Evolutionary conservation across 768 basidiomycete species (phyloP), one percentile per base, ranked within the genome.

Genomic region (Rhodosporidiobolus sp.): DNA sequence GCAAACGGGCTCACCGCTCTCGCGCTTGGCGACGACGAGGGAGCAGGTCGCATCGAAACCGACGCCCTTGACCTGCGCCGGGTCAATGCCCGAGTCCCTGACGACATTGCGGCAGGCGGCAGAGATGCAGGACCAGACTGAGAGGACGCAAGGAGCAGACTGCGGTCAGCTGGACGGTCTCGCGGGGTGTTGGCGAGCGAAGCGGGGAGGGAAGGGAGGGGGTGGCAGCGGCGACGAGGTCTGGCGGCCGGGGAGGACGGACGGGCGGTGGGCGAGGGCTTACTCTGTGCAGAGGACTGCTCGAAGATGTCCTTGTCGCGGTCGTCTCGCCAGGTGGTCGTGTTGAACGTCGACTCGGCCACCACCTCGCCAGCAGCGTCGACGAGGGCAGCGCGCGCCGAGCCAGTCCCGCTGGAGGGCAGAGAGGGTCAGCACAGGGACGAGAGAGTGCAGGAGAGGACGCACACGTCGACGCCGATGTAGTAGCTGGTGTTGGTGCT

Each of bases 251-350:
- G 19, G 84, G 86, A 69, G 90, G 84, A 45, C 87, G 86, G n/a
- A 65, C 38, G 38, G 38, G 80, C 82, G 54, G 86, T 85, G 67
- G 92, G 88, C 63, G 86, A 85, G 14, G 82, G 80, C 94, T 92
- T 94, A 82, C 96, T 94, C 78, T 97, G 87, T 32, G 83, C 82
- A 0, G 93, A 92, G 45, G 93, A 95, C 81, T 99, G 96, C 81
- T 99, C 96, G 80, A 96, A 99, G 83, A 98, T 94, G 67, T 89
- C 86, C 80, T 92, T 88, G 85, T 98, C 92, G 45, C 85, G 80
- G 2, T 86, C 84, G 83, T 93, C 90, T 74, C 95, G 89, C 84
- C 87, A 94, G 17, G 94, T 97, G 64, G 83, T 84, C n/a, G 89
- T 97, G 30, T 87, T 86, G 79, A 91, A 87, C 63, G 89, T 89